phyloP scores from a whole-genome alignment of 2,329 filamentous ascomycete genomes.

The Claviceps spartinae region DNA sequence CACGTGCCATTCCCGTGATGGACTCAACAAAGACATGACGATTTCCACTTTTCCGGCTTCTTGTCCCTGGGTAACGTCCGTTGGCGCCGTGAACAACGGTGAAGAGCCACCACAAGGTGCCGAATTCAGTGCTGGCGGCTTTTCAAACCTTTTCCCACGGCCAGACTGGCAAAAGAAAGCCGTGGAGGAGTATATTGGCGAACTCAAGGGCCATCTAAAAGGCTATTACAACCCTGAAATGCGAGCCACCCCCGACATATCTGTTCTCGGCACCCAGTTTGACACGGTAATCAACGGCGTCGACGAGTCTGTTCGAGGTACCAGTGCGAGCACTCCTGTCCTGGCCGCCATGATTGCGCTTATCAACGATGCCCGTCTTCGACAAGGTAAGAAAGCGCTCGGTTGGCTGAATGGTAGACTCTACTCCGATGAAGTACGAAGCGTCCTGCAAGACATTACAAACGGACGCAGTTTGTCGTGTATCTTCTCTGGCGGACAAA shows the following conservation, averaged over 20 bases:
- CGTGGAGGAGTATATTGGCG: conserved; percentile 26
- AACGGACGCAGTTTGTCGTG: conserved; percentile 28
- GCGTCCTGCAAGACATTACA: conserved; percentile 27
- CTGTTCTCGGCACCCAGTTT: conserved; percentile 45
- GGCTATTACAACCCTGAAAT: conserved; percentile 31
- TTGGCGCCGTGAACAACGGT: conserved; percentile 41
- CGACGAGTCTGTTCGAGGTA: conserved; percentile 23
- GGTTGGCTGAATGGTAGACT: conserved; percentile 41
- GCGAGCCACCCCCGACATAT: conserved; percentile 37
- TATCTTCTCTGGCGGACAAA: conserved; percentile 18
- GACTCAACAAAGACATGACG: conserved; percentile 39
- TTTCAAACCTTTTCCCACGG: conserved; percentile 35
- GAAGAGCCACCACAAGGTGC: conserved; percentile 26
- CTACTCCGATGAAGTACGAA: conserved; percentile 26
- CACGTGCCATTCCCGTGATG: conserved; percentile 44
- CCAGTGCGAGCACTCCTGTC: conserved; percentile 40
- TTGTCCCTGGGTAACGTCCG: conserved; percentile 54
- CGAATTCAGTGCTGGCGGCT: conserved; percentile 36
- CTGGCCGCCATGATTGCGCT: conserved; percentile 40
- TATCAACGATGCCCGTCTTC: conserved; percentile 39
- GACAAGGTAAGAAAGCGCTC: conserved; percentile 31
- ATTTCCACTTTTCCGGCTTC: conserved; percentile 50
- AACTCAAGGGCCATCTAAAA: conserved; percentile 27
- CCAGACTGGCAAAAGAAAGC: conserved; percentile 31
- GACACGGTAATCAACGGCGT: conserved; percentile 19